Evolutionary conservation across 202 grass and related monocot species (phyloP).

Genomic region (Eragrostis tef): DNA sequence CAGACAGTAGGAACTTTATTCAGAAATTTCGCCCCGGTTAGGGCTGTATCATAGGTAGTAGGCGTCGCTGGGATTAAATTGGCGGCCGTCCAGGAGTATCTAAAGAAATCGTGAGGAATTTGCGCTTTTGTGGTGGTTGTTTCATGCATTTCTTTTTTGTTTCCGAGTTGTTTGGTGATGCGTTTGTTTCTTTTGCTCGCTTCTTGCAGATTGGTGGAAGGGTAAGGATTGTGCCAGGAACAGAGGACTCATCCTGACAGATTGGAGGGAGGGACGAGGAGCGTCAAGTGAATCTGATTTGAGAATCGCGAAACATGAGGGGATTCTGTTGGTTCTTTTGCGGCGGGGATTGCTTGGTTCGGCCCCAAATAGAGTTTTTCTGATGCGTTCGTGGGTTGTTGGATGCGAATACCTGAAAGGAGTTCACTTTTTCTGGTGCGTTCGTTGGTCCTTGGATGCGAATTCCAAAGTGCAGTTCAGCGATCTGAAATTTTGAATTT

Average conservation of each 20-base stretch:
- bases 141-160: neutral
- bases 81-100: neutral
- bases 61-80: neutral
- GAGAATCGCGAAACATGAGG: neutral
- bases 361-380: neutral
- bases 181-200: neutral
- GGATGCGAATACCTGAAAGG: too few relatives aligned
- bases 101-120: slow-evolving; percentile 32
- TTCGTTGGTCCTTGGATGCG: neutral
- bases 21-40: slow-evolving; percentile 10
- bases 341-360: slow-evolving; percentile 3
- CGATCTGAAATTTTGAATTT: neutral
- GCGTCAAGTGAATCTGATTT: slow-evolving; percentile 19
- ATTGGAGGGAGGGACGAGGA: neutral
- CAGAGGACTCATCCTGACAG: too few relatives aligned
- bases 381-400: too few relatives aligned
- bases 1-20: slow-evolving; percentile 34
- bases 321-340: slow-evolving; percentile 27
- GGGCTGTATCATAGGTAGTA: slow-evolving; percentile 33
- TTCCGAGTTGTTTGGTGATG: slow-evolving; percentile 27
- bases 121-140: neutral
- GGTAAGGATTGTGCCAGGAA: too few relatives aligned
- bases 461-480: neutral
- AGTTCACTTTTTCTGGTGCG: neutral
- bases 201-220: slow-evolving; percentile 29